Base-by-base conservation (phyloP, 441 rosid genomes). In the Breynia disticha region DNA sequence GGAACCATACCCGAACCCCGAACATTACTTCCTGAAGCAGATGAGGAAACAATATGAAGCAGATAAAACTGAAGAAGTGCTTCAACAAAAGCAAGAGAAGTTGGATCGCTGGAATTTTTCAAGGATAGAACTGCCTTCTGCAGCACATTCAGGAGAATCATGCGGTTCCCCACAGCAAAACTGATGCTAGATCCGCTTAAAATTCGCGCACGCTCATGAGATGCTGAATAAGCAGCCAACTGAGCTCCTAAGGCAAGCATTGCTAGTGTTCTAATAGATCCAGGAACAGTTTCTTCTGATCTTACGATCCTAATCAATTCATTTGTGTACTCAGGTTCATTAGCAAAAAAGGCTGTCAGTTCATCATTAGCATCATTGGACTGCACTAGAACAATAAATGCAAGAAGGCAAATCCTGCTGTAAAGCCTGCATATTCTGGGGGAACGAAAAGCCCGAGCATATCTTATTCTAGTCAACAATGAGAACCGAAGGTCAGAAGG, bases 1-100 rank as follows among this genome's bases (percentile, higher is more conserved):
- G 96, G 84, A 67, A 94, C 93, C 95, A 89, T 94, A 58, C 95
- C 97, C 53, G 95, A 89, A 11, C 99, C 99, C 66, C 99, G 79
- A 56, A 93, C 70, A 72, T 82, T 86, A 76, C 79, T 78, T 56
- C 95, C 96, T 32, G 95, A 84, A 47, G 97, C 79, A 16, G 99
- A 94, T 41, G 97, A 87, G 46, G 99, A 94, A 65, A 85, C 88
- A 65, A 94, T 85, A 64, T 94, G 97, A 52, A 94, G 97, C 76
- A 89, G 71, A 80, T 94, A 94, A 75, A 94, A 94, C 71, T 89
- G 94, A 65, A 94, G 90, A 60, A 94, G 89, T 38, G 99, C 99
- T 78, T 94, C 97, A 50, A 87, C 84, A 79, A 94, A 94, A 52
- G 96, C 79, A 65, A 94, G 78, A 44, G 95, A 84, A 54, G 99